phyloP scores from a whole-genome alignment of 371 early-diverging fungal species.

The Syncephalastrum contaminatum region DNA sequence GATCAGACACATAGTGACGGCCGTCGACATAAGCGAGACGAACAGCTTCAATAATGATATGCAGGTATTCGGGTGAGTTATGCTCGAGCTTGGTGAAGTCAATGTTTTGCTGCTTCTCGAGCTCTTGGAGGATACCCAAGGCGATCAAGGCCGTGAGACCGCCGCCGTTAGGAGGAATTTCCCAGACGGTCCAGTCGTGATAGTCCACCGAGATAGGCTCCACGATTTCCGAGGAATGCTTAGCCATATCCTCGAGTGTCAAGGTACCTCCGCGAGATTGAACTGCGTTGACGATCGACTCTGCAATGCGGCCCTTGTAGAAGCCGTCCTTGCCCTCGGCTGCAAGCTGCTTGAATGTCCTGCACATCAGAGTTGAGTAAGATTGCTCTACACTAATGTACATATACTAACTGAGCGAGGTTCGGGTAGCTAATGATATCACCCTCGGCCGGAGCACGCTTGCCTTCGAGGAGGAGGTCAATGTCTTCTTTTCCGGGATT shows the following conservation, averaged over 20 bases:
- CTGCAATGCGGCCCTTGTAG: slow-evolving; percentile 78
- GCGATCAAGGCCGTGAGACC: slow-evolving; percentile 76
- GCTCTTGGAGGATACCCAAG: slow-evolving; percentile 65
- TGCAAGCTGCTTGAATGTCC: slow-evolving; percentile 64
- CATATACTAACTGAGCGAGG: slow-evolving; percentile 55
- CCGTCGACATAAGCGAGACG: slow-evolving; percentile 80
- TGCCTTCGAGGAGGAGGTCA: slow-evolving; percentile 61
- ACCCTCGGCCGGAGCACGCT: slow-evolving; percentile 60
- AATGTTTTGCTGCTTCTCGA: slow-evolving; percentile 48
- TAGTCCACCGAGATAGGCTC: slow-evolving; percentile 71
- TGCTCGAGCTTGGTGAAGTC: slow-evolving; percentile 44
- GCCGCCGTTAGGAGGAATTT: slow-evolving; percentile 81
- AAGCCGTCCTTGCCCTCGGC: slow-evolving; percentile 71
- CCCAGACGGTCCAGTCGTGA: slow-evolving; percentile 63
- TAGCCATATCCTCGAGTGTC: slow-evolving; percentile 70
- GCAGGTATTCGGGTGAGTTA: slow-evolving; percentile 65
- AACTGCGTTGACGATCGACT: slow-evolving; percentile 68
- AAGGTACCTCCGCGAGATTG: slow-evolving; percentile 69
- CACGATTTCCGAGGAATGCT: slow-evolving; percentile 57
- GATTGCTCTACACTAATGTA: background rate
- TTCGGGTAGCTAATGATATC: slow-evolving; percentile 63
- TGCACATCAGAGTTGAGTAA: slow-evolving; percentile 5
- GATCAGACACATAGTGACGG: slow-evolving; percentile 68
- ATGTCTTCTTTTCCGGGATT: slow-evolving; percentile 39
- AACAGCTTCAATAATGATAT: slow-evolving; percentile 66